Percentiles rank a stretch among this genome's conserved stretches.
Conservation (phyloP, 1,139 yeast genomes). For the Suhomyces terraborum region DNA sequence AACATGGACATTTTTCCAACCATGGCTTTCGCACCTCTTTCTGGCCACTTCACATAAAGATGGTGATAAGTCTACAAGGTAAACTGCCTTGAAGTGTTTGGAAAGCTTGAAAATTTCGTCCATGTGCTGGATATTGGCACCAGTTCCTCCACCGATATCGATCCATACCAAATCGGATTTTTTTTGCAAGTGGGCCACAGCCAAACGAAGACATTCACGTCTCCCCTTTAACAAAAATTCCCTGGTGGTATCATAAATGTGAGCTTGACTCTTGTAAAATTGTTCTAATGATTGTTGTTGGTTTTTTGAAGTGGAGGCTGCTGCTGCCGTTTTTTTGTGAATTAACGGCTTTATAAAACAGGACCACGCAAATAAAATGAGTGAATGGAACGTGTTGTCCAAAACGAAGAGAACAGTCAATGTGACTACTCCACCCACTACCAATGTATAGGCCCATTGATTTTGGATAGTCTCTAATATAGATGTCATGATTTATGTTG, state of each 20-base stretch:
- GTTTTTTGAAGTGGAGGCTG: conserved; percentile 32
- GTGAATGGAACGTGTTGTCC: conserved; percentile 31
- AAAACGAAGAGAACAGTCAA: conserved; percentile 19
- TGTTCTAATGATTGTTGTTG: conserved; percentile 71
- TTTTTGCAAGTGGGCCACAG: conserved; percentile 53
- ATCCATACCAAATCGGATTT: conserved; percentile 66
- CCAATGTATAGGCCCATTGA: conserved; percentile 3
- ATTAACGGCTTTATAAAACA: conserved; percentile 74
- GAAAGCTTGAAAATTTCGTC: conserved; percentile 52
- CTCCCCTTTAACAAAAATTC: conserved; percentile 68
- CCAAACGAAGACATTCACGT: conserved; percentile 61
- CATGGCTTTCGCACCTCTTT: conserved; percentile 51
- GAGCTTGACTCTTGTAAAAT: conserved; percentile 76
- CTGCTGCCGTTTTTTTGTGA: conserved; percentile 30
- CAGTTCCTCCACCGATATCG: conserved; percentile 87
- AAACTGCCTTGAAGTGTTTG: conserved; percentile 59
- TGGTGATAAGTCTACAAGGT: conserved; percentile 74
- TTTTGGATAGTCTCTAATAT: not conserved
- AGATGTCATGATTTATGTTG: conserved; percentile 1
- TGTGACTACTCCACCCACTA: conserved; percentile 6
- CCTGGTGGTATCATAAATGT: conserved; percentile 71
- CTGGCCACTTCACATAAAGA: conserved; percentile 73
- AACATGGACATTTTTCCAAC: conserved; percentile 69
- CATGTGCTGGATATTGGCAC: conserved; percentile 79
- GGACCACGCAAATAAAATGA: conserved; percentile 46